Conservation (phyloP, 345 rosid species). For the Brassica juncea region DNA sequence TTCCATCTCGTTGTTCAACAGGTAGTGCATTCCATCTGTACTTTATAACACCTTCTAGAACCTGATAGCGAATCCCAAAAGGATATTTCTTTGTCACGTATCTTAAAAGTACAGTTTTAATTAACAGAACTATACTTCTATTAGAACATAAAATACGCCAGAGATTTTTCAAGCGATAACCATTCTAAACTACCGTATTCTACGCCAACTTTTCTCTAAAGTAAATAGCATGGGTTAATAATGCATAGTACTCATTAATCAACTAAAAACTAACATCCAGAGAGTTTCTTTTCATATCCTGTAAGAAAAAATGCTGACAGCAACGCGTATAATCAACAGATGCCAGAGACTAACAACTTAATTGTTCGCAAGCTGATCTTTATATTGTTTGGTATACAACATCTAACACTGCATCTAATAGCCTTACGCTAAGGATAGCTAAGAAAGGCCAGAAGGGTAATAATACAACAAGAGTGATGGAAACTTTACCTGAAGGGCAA, state of each 20-base stretch:
- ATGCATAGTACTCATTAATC: conserved; percentile 13
- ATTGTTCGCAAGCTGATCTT: not conserved
- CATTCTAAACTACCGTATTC: conserved; percentile 1
- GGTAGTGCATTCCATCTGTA: conserved; percentile 99
- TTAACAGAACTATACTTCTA: not conserved
- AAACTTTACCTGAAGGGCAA: conserved; percentile 82
- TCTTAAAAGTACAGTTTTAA: not conserved
- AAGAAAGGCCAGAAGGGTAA: not conserved
- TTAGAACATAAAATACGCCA: not conserved
- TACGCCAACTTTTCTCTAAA: not conserved
- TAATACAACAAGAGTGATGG: not conserved
- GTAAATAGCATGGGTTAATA: conserved; percentile 1
- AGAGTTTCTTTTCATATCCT: not conserved
- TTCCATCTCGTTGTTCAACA: conserved; percentile 94
- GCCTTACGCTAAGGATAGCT: not conserved
- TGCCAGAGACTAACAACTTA: conserved; percentile 19
- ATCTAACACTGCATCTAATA: not conserved
- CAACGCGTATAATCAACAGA: conserved; percentile 4
- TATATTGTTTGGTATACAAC: not conserved
- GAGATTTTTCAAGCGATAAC: not conserved
- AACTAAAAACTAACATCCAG: not conserved
- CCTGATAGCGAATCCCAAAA: conserved; percentile 50
- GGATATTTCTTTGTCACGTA: conserved; percentile 12
- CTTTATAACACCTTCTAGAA: conserved; percentile 96
- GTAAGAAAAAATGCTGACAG: not conserved